Base-by-base conservation (phyloP, 768 basidiomycete species). In the Rubroboletus pulcherrimus region DNA sequence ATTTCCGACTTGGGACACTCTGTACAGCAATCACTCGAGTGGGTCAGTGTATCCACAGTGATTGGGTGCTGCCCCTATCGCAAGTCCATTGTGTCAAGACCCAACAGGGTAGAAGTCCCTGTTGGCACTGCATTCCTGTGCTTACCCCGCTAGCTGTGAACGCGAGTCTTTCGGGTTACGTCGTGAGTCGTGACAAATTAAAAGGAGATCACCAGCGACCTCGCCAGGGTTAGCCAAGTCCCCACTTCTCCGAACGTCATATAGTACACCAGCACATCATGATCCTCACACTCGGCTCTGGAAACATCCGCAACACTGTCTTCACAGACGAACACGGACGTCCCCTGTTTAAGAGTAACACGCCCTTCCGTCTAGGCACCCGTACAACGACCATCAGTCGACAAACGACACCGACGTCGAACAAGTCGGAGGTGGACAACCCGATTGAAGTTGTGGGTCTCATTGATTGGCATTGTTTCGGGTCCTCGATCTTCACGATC, bases 381-480 rank as follows among this genome's bases (percentile, higher is more conserved):
- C 57, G 54, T 5, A 62, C 63, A 40, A 68, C 62, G 15, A 63
- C 69, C 4, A 60, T 65, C 37, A 47, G 47, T 56, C 56, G 55
- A 41, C 53, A 59, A 34, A 47, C 2, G 17, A 11, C 30, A 46
- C 21, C 44, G n/a, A 17, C 55, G 45, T 15, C 60, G 24, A 19
- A 41, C 37, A 15, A 7, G 10, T 15, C 19, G 11, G 55, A 48
- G n/a, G 53, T 49, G 51, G 56, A 49, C 1, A 64, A 68, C 42
- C 56, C 60, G 14, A 68, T 64, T 34, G 63, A 66, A 5, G 57
- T 64, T 5, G 45, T 75, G 41, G 74, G 69, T 15, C 52, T 62
- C 42, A 74, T 77, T 14, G 64, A 70, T 4, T 75, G 73, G 71
- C 61, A 63, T 17, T 49, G 51, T 11, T 24, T 73, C 19, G 54